Evolutionary conservation across 1,284 basidiomycete species (phyloP).

Genomic region (Laetiporus sulphureus): DNA sequence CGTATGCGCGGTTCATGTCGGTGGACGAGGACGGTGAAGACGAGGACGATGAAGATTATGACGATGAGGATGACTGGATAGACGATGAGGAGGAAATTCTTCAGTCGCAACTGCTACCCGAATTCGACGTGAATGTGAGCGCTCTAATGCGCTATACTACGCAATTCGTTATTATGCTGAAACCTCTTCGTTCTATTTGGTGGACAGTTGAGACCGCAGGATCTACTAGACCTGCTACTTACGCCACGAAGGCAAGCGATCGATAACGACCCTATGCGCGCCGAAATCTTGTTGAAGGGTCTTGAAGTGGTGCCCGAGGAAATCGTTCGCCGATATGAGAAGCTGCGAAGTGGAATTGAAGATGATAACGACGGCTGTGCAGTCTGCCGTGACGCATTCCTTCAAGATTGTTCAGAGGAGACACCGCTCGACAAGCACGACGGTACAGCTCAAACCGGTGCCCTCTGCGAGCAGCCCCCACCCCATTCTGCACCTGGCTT

Average conservation of each 20-base stretch:
- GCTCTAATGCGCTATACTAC: no score
- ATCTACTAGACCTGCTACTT: conserved; percentile 6
- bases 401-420: conserved; percentile 3
- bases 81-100: background rate
- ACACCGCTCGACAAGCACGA: background rate
- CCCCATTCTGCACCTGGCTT: conserved; percentile 9
- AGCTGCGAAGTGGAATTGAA: conserved; percentile 16
- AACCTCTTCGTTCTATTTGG: background rate
- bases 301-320: conserved; percentile 20
- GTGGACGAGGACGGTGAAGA: conserved; percentile 6
- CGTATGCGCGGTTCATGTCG: background rate
- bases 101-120: no score
- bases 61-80: conserved; percentile 2
- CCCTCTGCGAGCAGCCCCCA: conserved; percentile 10
- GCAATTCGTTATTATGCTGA: background rate
- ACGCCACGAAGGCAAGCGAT: conserved; percentile 1
- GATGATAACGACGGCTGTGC: conserved; percentile 23
- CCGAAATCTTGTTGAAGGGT: conserved; percentile 17
- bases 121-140: background rate
- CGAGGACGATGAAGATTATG: conserved; percentile 1
- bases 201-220: conserved; percentile 5
- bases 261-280: conserved; percentile 19
- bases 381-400: conserved; percentile 23
- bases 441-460: background rate
- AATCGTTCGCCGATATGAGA: conserved; percentile 23